Evolutionary conservation across 345 rosid genomes (phyloP).

Genomic region (Kandelia obovata): DNA sequence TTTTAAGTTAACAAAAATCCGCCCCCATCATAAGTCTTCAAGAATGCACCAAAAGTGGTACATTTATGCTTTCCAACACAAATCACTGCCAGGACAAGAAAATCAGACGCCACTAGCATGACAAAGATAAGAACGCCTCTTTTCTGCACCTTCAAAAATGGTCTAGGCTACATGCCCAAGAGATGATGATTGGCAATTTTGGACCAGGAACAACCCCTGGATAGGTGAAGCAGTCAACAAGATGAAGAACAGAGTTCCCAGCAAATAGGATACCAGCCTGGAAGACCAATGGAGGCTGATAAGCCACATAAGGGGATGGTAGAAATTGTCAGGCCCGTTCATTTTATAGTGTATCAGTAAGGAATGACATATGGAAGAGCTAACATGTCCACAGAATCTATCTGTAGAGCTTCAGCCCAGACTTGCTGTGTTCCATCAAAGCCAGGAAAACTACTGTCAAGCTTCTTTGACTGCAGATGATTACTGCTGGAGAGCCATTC

Average conservation of each 20-base stretch:
- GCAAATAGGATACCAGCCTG: slow-evolving; percentile 1
- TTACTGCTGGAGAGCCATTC: slow-evolving; percentile 55
- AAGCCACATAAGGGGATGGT: not conserved
- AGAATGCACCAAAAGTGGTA: slow-evolving; percentile 1
- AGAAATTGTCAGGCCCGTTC: not conserved
- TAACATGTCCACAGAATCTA: slow-evolving; percentile 57
- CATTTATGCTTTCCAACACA: slow-evolving; percentile 7
- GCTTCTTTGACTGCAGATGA: slow-evolving; percentile 28
- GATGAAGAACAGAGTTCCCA: not conserved
- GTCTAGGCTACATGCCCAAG: not conserved
- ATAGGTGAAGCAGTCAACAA: slow-evolving; percentile 12
- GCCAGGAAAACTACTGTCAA: slow-evolving; percentile 25
- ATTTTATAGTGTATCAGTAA: slow-evolving; percentile 30
- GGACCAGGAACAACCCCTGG: not conserved
- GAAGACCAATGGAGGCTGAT: not conserved
- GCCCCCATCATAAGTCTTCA: not conserved
- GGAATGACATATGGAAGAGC: slow-evolving; percentile 85
- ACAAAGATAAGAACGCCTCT: not conserved
- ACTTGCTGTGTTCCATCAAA: slow-evolving; percentile 35
- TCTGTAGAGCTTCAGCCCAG: slow-evolving; percentile 60
- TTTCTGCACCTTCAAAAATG: not conserved
- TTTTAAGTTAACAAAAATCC: not conserved
- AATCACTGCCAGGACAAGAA: slow-evolving; percentile 12
- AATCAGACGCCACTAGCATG: slow-evolving; percentile 4
- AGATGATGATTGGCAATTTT: not conserved